phyloP scores from a whole-genome alignment of 169 alveolate species.

The Eimeria nieschulzi region DNA sequence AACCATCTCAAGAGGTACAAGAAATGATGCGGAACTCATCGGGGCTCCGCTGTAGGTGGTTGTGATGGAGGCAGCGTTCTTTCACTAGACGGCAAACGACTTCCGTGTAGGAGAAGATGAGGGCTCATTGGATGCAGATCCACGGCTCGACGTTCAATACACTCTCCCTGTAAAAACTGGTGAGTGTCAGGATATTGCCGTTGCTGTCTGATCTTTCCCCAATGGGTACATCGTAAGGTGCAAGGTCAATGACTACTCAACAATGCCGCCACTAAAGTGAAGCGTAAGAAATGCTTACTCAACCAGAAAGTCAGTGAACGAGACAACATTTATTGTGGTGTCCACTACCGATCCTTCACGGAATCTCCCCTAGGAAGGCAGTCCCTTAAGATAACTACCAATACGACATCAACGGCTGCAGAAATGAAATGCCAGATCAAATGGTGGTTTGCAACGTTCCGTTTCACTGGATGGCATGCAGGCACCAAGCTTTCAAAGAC shows the following conservation, averaged over 20 bases:
- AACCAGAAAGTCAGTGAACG: neutral
- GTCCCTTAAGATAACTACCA: neutral
- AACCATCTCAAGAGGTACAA: neutral
- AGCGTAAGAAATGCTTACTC: neutral
- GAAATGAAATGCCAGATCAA: neutral
- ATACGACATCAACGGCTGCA: neutral
- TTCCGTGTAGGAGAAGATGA: neutral
- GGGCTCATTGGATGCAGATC: neutral
- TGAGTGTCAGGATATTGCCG: slow-evolving; percentile 6
- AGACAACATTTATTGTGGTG: neutral
- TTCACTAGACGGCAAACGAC: neutral
- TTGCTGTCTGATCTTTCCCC: slow-evolving; percentile 19
- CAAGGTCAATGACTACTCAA: neutral
- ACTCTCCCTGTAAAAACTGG: slow-evolving; percentile 1
- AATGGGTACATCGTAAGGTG: slow-evolving; percentile 23
- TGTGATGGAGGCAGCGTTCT: neutral
- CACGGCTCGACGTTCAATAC: slow-evolving; percentile 9
- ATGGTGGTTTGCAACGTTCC: slow-evolving; percentile 60
- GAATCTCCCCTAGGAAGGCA: slow-evolving; percentile 44
- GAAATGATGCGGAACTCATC: neutral
- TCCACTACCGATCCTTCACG: slow-evolving; percentile 1
- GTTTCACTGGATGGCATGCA: slow-evolving; percentile 50
- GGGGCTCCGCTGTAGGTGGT: neutral
- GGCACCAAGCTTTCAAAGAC: slow-evolving; percentile 45
- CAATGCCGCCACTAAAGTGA: slow-evolving; percentile 29